Percentiles rank a stretch among this genome's conserved stretches.
phyloP scores from a whole-genome alignment of 495 filamentous ascomycete species.

The Podospora pseudopauciseta region DNA sequence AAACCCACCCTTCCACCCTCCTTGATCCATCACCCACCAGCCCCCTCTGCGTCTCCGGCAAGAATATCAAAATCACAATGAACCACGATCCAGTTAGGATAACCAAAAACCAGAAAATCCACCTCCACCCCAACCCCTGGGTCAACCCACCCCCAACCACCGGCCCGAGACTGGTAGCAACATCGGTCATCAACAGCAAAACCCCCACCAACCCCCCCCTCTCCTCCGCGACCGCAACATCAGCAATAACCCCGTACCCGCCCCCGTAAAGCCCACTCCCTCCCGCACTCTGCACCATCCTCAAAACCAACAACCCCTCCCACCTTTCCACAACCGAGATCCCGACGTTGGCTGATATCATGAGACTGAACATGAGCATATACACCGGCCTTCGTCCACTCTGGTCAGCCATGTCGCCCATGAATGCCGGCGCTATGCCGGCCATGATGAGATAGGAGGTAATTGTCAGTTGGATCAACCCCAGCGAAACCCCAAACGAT shows the following conservation, averaged over 20 bases:
- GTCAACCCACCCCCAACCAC: constrained; percentile 56
- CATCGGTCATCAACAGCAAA: constrained; percentile 19
- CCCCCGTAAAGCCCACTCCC: constrained; percentile 34
- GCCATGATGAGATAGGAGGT: constrained; percentile 49
- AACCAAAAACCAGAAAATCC: constrained; percentile 66
- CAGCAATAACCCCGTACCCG: constrained; percentile 48
- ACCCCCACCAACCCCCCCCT: constrained; percentile 46
- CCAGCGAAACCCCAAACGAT: constrained; percentile 44
- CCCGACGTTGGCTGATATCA: constrained; percentile 50
- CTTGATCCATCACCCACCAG: constrained; percentile 64
- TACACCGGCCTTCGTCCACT: constrained; percentile 49
- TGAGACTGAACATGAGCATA: constrained; percentile 44
- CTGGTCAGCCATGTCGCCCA: constrained; percentile 48
- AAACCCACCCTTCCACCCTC: constrained; percentile 20
- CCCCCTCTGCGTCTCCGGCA: constrained; percentile 59
- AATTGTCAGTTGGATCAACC: constrained; percentile 51
- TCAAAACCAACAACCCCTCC: constrained; percentile 46
- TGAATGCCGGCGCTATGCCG: constrained; percentile 47
- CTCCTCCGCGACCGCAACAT: constrained; percentile 46
- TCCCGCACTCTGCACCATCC: constrained; percentile 51
- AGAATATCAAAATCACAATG: constrained; percentile 41
- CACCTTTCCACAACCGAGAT: constrained; percentile 49
- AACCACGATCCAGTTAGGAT: constrained; percentile 48
- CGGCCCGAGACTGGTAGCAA: constrained; percentile 25
- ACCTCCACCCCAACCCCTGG: constrained; percentile 61